phyloP scores from a whole-genome alignment of 495 filamentous ascomycete species.

The Cercophora sp. region DNA sequence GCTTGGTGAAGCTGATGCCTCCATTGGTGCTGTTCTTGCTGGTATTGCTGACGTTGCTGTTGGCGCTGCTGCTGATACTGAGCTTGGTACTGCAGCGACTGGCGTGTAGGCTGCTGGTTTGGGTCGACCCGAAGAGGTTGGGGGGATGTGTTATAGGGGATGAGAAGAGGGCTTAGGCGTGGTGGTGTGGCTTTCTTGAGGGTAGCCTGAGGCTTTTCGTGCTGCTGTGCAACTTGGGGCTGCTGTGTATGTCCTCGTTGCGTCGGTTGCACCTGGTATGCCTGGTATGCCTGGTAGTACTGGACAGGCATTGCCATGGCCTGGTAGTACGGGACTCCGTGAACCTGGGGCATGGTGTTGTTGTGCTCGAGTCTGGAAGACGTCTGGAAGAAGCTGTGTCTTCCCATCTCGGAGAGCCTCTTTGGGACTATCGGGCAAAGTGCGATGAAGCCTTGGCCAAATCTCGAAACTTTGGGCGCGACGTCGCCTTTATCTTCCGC shows the following conservation, averaged over 20 bases:
- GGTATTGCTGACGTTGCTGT: too few relatives aligned
- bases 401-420: too few relatives aligned
- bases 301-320: neutral
- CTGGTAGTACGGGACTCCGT: neutral
- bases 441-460: too few relatives aligned
- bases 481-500: too few relatives aligned
- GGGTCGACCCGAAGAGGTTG: constrained; percentile 1
- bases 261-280: neutral
- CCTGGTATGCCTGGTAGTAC: constrained; percentile 1
- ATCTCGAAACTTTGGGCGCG: too few relatives aligned
- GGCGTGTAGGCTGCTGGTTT: neutral
- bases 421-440: too few relatives aligned
- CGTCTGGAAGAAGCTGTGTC: neutral
- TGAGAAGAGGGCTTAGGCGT: constrained; percentile 4
- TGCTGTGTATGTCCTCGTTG: neutral
- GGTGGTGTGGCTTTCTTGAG: neutral
- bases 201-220: neutral
- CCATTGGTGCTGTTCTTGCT: too few relatives aligned
- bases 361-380: too few relatives aligned
- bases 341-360: neutral
- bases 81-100: neutral
- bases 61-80: neutral
- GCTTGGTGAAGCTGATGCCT: neutral
- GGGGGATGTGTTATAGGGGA: neutral
- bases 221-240: neutral